Conservation (phyloP, 164 flowering plant genomes). For the Paratinospora sagittata region DNA sequence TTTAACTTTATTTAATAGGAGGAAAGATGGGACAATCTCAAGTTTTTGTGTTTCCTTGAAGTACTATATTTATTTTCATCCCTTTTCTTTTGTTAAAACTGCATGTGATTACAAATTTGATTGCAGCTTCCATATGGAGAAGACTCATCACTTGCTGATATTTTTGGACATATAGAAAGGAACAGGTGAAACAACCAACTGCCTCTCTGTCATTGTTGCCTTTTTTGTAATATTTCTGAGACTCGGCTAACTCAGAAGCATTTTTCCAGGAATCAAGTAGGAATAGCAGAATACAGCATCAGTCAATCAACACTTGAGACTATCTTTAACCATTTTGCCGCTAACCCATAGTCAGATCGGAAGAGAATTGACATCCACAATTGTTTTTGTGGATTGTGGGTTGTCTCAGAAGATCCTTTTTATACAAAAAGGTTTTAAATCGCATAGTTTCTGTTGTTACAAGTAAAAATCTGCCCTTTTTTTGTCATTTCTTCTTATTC, state of each 20-base stretch:
- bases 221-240: neutral
- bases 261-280: slow-evolving; percentile 43
- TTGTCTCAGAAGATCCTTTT: neutral
- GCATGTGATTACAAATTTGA: neutral
- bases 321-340: slow-evolving; percentile 93
- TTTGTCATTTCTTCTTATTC: neutral
- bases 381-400: neutral
- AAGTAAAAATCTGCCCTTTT: neutral
- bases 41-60: neutral
- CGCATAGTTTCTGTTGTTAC: neutral
- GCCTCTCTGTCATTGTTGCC: neutral
- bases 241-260: slow-evolving; percentile 6
- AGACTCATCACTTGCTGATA: slow-evolving; percentile 77
- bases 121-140: slow-evolving; percentile 77
- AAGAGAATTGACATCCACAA: neutral
- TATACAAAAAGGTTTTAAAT: neutral
- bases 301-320: slow-evolving; percentile 94
- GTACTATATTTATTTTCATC: neutral
- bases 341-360: slow-evolving; percentile 36
- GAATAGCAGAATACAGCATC: slow-evolving; percentile 86
- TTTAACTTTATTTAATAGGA: too few species aligned
- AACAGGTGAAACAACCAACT: slow-evolving; percentile 49
- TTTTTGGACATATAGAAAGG: slow-evolving; percentile 80
- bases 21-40: too few species aligned
- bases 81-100: neutral